Evolutionary conservation across 176 grass and related monocot species (phyloP).

Genomic region (Oryza brachyantha): DNA sequence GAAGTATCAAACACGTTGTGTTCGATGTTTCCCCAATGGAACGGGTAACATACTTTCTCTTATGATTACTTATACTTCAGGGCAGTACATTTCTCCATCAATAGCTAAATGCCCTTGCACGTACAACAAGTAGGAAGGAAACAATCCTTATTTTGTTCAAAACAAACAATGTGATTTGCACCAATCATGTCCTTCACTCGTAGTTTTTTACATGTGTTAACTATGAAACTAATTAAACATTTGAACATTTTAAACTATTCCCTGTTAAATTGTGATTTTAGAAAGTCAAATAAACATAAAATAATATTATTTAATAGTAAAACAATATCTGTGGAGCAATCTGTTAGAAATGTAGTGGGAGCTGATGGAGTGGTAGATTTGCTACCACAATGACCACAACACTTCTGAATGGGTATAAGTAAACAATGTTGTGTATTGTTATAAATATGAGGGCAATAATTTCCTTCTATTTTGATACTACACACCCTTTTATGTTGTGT

Average conservation of each 20-base stretch:
- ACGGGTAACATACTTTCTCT: slow-evolving; percentile 55
- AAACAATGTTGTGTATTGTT: neutral
- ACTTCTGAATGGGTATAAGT: neutral
- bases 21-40: slow-evolving; percentile 91
- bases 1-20: slow-evolving; percentile 98
- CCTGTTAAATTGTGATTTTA: too few species aligned
- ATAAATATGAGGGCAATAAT: neutral
- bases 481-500: neutral
- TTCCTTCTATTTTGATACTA: neutral
- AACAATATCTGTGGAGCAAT: too few species aligned
- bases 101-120: neutral
- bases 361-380: too few species aligned
- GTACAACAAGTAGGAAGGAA: too few species aligned
- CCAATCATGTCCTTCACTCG: neutral
- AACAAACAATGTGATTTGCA: neutral
- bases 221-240: neutral
- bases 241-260: neutral
- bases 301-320: too few species aligned
- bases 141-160: too few species aligned
- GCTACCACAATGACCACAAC: neutral
- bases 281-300: too few species aligned
- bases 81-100: neutral
- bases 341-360: too few species aligned
- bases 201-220: neutral
- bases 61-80: slow-evolving; percentile 11